Percentiles rank a stretch among this genome's conserved stretches.
Conservation (phyloP, 1,139 yeast species). For the Tardiomyces blankii region DNA sequence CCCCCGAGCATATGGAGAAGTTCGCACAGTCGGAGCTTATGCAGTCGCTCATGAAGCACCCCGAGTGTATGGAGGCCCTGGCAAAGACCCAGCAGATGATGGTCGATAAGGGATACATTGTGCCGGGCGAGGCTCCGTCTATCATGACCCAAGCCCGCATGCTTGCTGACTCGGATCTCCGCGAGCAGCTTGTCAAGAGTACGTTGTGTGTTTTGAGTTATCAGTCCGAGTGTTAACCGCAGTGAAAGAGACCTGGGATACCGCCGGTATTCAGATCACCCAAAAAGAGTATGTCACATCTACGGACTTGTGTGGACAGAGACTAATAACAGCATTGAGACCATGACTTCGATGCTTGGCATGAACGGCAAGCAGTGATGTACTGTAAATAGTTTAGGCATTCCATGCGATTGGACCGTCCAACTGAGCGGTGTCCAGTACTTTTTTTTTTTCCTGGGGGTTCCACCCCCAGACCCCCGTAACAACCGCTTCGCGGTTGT, state of each 20-base stretch:
- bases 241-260: conserved; percentile 11
- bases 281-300: conserved; percentile 11
- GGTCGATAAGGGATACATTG: conserved; percentile 5
- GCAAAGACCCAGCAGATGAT: conserved; percentile 11
- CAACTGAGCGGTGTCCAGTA: no score
- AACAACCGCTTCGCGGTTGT: no score
- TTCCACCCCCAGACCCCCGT: no score
- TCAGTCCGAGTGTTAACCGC: background rate
- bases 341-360: background rate
- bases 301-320: background rate
- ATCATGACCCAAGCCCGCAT: conserved; percentile 11
- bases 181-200: conserved; percentile 10
- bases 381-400: no score
- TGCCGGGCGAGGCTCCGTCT: conserved; percentile 8
- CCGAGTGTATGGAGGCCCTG: conserved; percentile 12
- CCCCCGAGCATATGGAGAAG: background rate
- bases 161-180: conserved; percentile 10
- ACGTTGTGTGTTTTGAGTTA: conserved; percentile 1
- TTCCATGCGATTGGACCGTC: no score
- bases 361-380: background rate
- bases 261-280: conserved; percentile 10
- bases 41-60: conserved; percentile 6
- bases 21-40: conserved; percentile 3
- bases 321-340: background rate
- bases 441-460: no score